Conservation (phyloP, 78 protist species). For the Dictyostelium intermedium region DNA sequence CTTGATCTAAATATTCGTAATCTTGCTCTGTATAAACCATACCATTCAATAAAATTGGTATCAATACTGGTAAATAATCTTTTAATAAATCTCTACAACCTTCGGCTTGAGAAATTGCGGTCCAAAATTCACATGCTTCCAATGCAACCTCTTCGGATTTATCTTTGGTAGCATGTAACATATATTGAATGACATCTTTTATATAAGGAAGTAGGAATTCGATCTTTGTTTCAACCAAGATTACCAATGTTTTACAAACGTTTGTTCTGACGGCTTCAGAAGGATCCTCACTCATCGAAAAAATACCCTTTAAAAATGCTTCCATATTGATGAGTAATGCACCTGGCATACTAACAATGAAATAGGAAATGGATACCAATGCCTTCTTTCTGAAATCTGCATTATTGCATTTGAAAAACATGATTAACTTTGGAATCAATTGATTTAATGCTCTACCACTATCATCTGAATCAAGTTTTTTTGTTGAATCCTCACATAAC, state of each 20-base stretch:
- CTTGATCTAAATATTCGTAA: constrained; percentile 25
- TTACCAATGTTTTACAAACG: constrained; percentile 81
- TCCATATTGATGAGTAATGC: constrained; percentile 67
- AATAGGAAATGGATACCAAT: constrained; percentile 27
- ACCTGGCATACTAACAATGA: constrained; percentile 61
- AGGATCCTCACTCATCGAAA: constrained; percentile 59
- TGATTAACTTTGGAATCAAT: constrained; percentile 66
- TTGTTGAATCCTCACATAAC: constrained; percentile 73
- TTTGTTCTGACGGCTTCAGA: constrained; percentile 16
- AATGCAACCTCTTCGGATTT: constrained; percentile 78
- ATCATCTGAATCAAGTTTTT: constrained; percentile 34
- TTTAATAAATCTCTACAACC: constrained; percentile 6
- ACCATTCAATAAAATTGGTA: constrained; percentile 79
- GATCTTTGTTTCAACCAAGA: constrained; percentile 42
- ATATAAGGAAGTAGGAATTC: constrained; percentile 67
- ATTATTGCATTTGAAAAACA: constrained; percentile 18
- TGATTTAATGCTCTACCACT: constrained; percentile 29
- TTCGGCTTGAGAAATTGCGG: constrained; percentile 68
- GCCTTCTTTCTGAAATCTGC: constrained; percentile 45
- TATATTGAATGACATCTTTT: constrained; percentile 67
- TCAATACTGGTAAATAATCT: constrained; percentile 55
- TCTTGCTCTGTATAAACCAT: constrained; percentile 88
- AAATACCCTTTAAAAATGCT: constrained; percentile 51
- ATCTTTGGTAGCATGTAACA: constrained; percentile 79
- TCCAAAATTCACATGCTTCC: constrained; percentile 93